Evolutionary conservation across 2,329 filamentous ascomycete species (phyloP), one percentile per base, ranked within the genome.

Genomic region (Huntiella moniliformis): DNA sequence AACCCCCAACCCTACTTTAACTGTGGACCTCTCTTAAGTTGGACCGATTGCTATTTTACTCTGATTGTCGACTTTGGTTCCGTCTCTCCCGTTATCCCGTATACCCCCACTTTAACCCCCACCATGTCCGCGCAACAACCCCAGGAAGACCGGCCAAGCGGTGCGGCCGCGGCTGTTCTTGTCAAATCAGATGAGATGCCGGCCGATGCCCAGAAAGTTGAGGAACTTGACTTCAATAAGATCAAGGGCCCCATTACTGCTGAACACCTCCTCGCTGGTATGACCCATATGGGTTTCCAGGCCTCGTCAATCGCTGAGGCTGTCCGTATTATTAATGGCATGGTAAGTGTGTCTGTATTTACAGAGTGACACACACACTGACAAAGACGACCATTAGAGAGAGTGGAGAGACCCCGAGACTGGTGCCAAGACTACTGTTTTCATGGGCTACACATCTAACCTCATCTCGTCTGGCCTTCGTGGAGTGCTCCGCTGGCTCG

Each of bases 391-490:
- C 18, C 13, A 40, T 48, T 57, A 66, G 84, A 74, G 85, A 58
- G 71, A 73, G 48, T 96, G 84, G 79, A 70, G 71, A 51, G 82
- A 94, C 58, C 75, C 83, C 1, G 82, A 87, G 56, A 82, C 82
- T 1, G 75, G 74, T 11, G 76, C 81, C 18, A 74, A 74, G 56
- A 91, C 91, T 13, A 96, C 91, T 50, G 88, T 98, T 55, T 96
- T 98, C 63, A 74, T 98, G 6, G 91, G 91, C 48, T 98, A 95
- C 65, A 98, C 91, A 7, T 94, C 85, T 43, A 98, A 98, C 60
- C 71, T 98, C 55, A 95, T 98, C 56, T 96, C 91, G 0, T 98
- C 88, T 3, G 91, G 91, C 6, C 73, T 98, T 28, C 77, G 91
- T 45, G 87, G 93, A 53, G 87, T 87, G 33, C 68, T 98, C 53